Conservation (phyloP, 2,329 filamentous ascomycete species). For the Pseudonectria buxi region DNA sequence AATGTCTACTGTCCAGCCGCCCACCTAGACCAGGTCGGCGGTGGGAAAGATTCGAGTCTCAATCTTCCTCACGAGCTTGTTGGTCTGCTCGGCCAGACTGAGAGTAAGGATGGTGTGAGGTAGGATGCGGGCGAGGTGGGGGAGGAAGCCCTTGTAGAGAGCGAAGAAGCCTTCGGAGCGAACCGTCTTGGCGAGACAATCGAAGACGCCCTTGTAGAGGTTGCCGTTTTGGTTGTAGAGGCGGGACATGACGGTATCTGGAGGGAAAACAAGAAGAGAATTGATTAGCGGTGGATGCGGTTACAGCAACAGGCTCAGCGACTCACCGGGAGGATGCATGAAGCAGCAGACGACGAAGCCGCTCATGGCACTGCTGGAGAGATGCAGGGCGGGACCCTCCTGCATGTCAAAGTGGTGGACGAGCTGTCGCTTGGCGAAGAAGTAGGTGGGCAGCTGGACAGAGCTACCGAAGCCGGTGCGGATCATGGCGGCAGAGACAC, state of each 20-base stretch:
- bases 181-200: constrained; percentile 86
- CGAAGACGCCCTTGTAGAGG: constrained; percentile 87
- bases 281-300: constrained; percentile 4
- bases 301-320: background rate
- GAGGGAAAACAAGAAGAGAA: background rate
- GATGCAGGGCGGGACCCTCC: constrained; percentile 81
- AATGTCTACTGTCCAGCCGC: background rate
- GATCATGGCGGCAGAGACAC: constrained; percentile 90
- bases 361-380: constrained; percentile 80
- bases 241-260: constrained; percentile 95
- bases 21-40: constrained; percentile 21
- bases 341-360: constrained; percentile 96
- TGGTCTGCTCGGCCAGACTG: constrained; percentile 92
- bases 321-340: constrained; percentile 89
- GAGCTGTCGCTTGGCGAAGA: constrained; percentile 87
- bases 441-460: constrained; percentile 95
- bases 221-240: constrained; percentile 99
- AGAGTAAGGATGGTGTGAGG: constrained; percentile 94
- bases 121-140: constrained; percentile 86
- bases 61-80: constrained; percentile 77
- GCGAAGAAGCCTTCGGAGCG: constrained; percentile 85
- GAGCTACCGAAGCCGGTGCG: constrained; percentile 92
- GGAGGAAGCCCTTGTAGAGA: constrained; percentile 96
- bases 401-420: constrained; percentile 79
- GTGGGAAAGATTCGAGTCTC: constrained; percentile 53